Percentiles rank a stretch among this genome's conserved stretches.
Evolutionary conservation across 305 asterid species (phyloP).

Genomic region (Galium porrigens): DNA sequence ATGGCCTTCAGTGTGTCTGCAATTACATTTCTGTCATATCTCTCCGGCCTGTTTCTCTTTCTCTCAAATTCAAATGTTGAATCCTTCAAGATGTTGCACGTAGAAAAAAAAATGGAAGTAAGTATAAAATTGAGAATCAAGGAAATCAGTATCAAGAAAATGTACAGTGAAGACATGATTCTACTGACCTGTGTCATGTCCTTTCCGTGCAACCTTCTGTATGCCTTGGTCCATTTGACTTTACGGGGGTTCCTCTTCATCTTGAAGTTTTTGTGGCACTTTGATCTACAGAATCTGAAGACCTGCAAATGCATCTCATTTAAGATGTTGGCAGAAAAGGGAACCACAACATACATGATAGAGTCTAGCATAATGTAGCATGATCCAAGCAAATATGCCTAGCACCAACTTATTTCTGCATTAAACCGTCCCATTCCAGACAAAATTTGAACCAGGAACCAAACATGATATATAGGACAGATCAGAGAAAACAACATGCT

Average conservation of each 20-base stretch:
- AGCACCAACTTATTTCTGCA: not conserved
- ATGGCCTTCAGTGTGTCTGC: slow-evolving; percentile 64
- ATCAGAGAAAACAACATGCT: not conserved
- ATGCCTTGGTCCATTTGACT: slow-evolving; percentile 88
- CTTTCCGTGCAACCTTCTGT: slow-evolving; percentile 68
- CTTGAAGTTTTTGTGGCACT: slow-evolving; percentile 88
- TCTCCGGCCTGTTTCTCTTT: slow-evolving; percentile 70
- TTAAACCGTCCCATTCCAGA: not conserved
- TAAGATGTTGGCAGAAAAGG: not conserved
- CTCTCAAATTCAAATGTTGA: slow-evolving; percentile 83
- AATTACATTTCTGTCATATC: slow-evolving; percentile 61
- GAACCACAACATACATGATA: not conserved
- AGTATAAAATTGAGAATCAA: not conserved
- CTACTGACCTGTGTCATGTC: slow-evolving; percentile 76
- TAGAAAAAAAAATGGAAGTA: not conserved
- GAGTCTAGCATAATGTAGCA: not conserved
- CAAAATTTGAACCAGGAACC: not conserved
- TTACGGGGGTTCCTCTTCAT: slow-evolving; percentile 97
- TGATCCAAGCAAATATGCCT: not conserved
- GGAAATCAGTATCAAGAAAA: not conserved
- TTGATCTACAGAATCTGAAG: slow-evolving; percentile 76
- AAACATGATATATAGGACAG: not conserved
- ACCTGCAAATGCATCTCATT: slow-evolving; percentile 32
- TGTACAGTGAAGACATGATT: not conserved
- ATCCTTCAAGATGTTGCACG: slow-evolving; percentile 31